These are phyloP conservation scores for Penicillium nordicum DNA, from an alignment of 2,329 filamentous ascomycete species.

Conservation along the genomic window DNA sequence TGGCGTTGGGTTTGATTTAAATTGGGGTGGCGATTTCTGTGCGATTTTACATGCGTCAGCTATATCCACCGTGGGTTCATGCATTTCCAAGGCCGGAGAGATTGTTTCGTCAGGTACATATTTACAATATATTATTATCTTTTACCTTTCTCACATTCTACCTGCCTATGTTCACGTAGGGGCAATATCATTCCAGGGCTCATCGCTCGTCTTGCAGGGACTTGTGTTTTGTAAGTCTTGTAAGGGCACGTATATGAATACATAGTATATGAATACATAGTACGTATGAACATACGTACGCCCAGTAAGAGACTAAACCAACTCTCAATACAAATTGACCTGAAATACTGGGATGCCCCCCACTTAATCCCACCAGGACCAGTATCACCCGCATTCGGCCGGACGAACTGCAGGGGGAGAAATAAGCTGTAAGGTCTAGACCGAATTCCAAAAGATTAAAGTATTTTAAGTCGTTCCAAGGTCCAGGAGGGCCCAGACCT, in stretches of 20 bases:
- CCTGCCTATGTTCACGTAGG: neutral
- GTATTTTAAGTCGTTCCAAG: conserved; percentile 13
- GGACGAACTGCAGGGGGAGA: conserved; percentile 13
- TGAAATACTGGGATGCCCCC: neutral
- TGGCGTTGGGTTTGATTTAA: conserved; percentile 21
- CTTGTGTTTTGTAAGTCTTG: neutral
- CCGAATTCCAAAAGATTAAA: conserved; percentile 15
- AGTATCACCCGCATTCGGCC: neutral
- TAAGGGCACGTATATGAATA: neutral
- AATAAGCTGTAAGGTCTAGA: conserved; percentile 24
- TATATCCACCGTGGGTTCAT: conserved; percentile 11
- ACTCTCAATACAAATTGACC: neutral
- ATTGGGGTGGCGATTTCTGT: conserved; percentile 5
- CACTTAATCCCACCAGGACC: neutral
- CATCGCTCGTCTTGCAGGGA: neutral
- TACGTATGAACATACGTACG: neutral
- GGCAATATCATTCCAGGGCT: neutral
- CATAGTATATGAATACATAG: neutral
- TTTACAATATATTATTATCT: conserved; percentile 14
- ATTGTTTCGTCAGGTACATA: conserved; percentile 22
- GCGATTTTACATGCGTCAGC: conserved; percentile 13
- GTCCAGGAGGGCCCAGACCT: conserved; percentile 33
- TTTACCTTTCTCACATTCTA: conserved; percentile 4
- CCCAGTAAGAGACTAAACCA: neutral
- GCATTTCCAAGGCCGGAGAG: conserved; percentile 3